phyloP scores from a whole-genome alignment of 148 eudicot genomes.

The Rhododendron molle region DNA sequence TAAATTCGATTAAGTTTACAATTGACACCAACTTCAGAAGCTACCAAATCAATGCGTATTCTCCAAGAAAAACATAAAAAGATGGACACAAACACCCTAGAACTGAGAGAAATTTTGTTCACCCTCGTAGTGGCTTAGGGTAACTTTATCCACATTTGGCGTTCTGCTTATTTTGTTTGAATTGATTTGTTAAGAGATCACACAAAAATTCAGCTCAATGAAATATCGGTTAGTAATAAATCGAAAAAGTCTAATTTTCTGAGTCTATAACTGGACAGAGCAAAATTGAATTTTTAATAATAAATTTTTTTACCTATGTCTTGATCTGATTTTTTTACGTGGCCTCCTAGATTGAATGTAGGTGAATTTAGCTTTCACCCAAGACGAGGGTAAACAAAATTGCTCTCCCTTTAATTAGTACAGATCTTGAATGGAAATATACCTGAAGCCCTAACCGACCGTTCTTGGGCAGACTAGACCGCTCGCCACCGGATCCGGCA shows the following conservation, averaged over 20 bases:
- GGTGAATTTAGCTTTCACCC: background rate
- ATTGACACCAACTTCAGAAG: background rate
- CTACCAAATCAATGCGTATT: background rate
- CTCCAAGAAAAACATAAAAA: background rate
- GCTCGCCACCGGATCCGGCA: slow-evolving; percentile 18
- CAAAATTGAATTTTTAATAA: background rate
- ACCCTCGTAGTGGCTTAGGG: background rate
- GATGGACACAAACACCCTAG: background rate
- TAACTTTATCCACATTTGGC: background rate
- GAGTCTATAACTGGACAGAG: background rate
- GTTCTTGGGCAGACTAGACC: background rate
- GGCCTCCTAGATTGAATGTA: background rate
- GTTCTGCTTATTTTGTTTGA: background rate
- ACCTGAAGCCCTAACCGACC: slow-evolving; percentile 65
- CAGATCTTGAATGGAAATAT: slow-evolving; percentile 9
- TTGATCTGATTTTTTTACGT: background rate
- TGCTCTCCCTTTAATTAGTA: background rate
- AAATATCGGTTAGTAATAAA: too few relatives aligned
- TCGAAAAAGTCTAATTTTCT: background rate
- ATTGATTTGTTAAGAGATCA: background rate
- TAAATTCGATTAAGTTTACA: background rate
- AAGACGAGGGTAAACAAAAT: background rate
- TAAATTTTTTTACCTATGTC: too few relatives aligned
- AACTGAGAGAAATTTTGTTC: background rate
- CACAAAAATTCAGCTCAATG: background rate